Conservation (phyloP, 805 yeast species). For the Candida montana region DNA sequence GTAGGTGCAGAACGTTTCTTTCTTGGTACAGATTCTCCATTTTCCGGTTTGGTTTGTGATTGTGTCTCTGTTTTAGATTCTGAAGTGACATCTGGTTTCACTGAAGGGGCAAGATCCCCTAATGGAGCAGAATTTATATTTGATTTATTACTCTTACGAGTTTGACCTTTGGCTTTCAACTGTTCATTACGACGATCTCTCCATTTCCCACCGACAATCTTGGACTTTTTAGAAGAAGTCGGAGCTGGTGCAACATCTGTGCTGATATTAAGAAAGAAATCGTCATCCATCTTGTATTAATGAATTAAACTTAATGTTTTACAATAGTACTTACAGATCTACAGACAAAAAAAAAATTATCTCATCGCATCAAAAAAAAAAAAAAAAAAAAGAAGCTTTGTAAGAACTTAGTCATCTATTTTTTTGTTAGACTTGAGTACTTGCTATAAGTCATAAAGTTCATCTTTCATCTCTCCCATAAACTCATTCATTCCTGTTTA, state of each 20-base stretch:
- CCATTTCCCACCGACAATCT: constrained; percentile 75
- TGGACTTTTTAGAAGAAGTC: constrained; percentile 24
- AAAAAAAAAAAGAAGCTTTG: no score
- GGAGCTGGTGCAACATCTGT: constrained; percentile 29
- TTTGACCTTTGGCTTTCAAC: constrained; percentile 20
- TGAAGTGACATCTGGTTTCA: background rate
- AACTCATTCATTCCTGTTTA: no score
- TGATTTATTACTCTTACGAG: constrained; percentile 11
- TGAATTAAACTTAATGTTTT: no score
- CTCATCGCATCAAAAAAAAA: constrained; percentile 6
- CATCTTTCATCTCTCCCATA: no score
- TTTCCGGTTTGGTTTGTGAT: constrained; percentile 3
- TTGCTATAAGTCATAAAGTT: no score
- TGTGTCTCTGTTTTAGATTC: constrained; percentile 4
- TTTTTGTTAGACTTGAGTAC: no score
- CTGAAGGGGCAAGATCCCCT: background rate
- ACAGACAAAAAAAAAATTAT: background rate
- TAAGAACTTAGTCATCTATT: no score
- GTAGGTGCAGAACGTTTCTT: constrained; percentile 13
- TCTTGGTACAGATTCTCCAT: constrained; percentile 1
- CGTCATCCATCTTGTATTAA: constrained; percentile 47
- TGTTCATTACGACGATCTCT: constrained; percentile 59
- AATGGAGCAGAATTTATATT: constrained; percentile 2
- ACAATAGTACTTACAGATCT: background rate
- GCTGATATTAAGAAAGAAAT: constrained; percentile 70